Conservation (phyloP, 2,329 filamentous ascomycete genomes). For the Coleophoma cylindrospora region DNA sequence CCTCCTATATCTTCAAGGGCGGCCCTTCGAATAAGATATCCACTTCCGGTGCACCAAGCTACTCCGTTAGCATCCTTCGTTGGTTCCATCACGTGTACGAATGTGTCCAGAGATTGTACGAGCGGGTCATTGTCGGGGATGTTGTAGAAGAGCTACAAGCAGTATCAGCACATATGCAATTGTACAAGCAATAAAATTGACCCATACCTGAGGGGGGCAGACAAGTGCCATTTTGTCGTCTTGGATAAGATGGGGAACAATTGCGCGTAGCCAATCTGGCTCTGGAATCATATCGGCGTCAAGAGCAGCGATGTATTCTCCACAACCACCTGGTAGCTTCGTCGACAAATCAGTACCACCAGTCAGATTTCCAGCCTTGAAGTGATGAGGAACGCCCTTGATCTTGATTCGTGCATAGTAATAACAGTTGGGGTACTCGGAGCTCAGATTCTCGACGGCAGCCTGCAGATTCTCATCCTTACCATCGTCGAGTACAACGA, state of each 20-base stretch:
- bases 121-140: slow-evolving; percentile 53
- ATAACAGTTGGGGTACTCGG: slow-evolving; percentile 41
- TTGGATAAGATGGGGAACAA: slow-evolving; percentile 52
- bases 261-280: slow-evolving; percentile 51
- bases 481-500: slow-evolving; percentile 52
- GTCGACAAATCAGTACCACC: slow-evolving; percentile 46
- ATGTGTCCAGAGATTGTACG: slow-evolving; percentile 48
- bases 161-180: not conserved
- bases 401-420: slow-evolving; percentile 48
- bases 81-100: slow-evolving; percentile 47
- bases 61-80: slow-evolving; percentile 41
- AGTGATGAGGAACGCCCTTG: slow-evolving; percentile 43
- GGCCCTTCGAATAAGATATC: slow-evolving; percentile 52
- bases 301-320: slow-evolving; percentile 54
- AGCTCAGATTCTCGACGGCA: slow-evolving; percentile 31
- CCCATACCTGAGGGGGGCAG: slow-evolving; percentile 46
- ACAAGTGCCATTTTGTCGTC: slow-evolving; percentile 53
- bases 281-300: slow-evolving; percentile 68
- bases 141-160: slow-evolving; percentile 51
- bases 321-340: slow-evolving; percentile 44
- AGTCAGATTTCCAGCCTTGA: slow-evolving; percentile 60
- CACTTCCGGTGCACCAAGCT: slow-evolving; percentile 62
- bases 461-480: slow-evolving; percentile 35
- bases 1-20: slow-evolving; percentile 57
- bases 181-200: not conserved